These are phyloP conservation scores for Gloeopeniophorella convolvens DNA, from an alignment of 768 basidiomycete genomes.

Conservation along the genomic window DNA sequence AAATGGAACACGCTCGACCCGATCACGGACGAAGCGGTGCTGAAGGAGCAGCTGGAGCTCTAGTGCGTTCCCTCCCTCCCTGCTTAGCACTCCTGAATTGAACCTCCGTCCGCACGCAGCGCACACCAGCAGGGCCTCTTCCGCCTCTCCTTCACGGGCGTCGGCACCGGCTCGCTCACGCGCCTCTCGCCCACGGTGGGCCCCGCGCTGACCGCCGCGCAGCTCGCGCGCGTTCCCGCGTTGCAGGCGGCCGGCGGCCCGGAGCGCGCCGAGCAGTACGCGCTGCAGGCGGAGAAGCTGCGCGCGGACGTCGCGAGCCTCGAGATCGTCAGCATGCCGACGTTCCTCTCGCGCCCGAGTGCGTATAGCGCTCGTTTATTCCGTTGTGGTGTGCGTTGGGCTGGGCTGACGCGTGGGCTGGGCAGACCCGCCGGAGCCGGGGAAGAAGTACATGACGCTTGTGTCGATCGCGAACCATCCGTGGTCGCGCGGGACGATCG, in stretches of 20 bases:
- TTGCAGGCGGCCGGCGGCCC: slow-evolving; percentile 24
- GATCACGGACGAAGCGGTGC: slow-evolving; percentile 25
- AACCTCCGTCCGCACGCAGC: slow-evolving; percentile 16
- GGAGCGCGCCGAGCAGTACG: slow-evolving; percentile 36
- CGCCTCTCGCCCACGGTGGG: slow-evolving; percentile 22
- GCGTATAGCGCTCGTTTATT: slow-evolving; percentile 12
- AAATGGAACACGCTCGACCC: slow-evolving; percentile 27
- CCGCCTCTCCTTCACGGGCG: slow-evolving; percentile 25
- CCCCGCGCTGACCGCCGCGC: slow-evolving; percentile 23
- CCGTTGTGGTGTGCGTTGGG: too few relatives aligned
- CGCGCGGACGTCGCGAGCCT: slow-evolving; percentile 25
- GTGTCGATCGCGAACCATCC: slow-evolving; percentile 35
- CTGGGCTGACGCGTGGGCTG: not conserved
- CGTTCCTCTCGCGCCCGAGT: slow-evolving; percentile 24
- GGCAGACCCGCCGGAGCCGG: slow-evolving; percentile 31
- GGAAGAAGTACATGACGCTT: slow-evolving; percentile 39
- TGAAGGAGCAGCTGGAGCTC: slow-evolving; percentile 28
- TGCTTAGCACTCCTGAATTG: not conserved
- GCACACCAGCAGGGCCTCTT: slow-evolving; percentile 24
- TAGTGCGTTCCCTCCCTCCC: slow-evolving; percentile 25
- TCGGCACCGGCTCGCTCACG: slow-evolving; percentile 23
- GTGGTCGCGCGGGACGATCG: slow-evolving; percentile 44
- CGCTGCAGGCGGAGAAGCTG: slow-evolving; percentile 32
- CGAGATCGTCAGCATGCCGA: slow-evolving; percentile 31
- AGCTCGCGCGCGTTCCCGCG: slow-evolving; percentile 22